A percentile compares a stretch with the other conserved stretches of the same genome.
phyloP scores from a whole-genome alignment of 768 basidiomycete species.

The Tylopilus balloui region DNA sequence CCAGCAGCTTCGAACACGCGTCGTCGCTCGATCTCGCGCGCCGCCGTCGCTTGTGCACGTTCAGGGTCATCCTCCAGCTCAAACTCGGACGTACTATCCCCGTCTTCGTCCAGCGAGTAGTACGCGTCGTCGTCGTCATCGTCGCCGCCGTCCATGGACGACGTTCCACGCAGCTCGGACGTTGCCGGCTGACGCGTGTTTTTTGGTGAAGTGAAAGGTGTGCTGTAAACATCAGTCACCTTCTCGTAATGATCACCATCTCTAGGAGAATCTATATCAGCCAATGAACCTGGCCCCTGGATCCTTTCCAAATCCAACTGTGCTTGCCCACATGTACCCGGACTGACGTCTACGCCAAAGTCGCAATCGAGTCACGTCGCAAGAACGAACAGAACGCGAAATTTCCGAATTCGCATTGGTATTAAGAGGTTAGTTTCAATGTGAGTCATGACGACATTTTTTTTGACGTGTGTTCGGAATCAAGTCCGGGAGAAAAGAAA shows the following conservation, averaged over 20 bases:
- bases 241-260: conserved; percentile 6
- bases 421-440: conserved; percentile 1
- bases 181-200: conserved; percentile 4
- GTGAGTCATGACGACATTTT: conserved; percentile 8
- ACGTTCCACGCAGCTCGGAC: conserved; percentile 8
- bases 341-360: conserved; percentile 5
- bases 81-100: conserved; percentile 17
- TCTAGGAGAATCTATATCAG: background rate
- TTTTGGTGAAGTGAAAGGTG: conserved; percentile 21
- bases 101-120: conserved; percentile 29
- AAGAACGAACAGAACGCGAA: conserved; percentile 1
- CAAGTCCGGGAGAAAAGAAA: background rate
- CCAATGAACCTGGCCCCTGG: background rate
- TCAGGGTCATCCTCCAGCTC: conserved; percentile 7
- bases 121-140: conserved; percentile 34
- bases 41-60: conserved; percentile 43
- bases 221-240: conserved; percentile 20
- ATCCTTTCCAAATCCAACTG: background rate
- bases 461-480: background rate
- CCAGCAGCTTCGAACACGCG: conserved; percentile 88
- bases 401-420: conserved; percentile 15
- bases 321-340: background rate
- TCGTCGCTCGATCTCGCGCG: conserved; percentile 70
- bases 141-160: conserved; percentile 23
- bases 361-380: conserved; percentile 10